These are phyloP conservation scores for Ophiostoma sp. DNA, from an alignment of 2,329 filamentous ascomycete species.

Conservation along the genomic window DNA sequence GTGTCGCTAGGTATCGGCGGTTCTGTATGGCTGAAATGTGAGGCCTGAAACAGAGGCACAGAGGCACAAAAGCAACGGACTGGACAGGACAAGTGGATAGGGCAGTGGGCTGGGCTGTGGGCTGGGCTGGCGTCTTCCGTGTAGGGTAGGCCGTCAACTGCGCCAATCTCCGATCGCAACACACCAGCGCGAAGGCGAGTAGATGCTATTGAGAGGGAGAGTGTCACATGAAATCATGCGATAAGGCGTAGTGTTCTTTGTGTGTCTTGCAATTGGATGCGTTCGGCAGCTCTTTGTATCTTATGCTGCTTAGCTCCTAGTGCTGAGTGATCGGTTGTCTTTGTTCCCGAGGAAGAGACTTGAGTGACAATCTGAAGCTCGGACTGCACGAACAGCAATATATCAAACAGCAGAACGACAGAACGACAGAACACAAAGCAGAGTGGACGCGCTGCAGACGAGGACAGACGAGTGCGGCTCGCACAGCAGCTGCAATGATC, in stretches of 20 bases:
- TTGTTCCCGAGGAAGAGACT: background rate
- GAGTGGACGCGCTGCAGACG: background rate
- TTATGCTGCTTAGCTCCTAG: background rate
- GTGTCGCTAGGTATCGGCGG: background rate
- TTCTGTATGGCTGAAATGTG: slow-evolving; percentile 1
- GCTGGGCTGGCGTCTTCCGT: too few species aligned
- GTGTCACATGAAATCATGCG: background rate
- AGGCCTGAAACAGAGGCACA: background rate
- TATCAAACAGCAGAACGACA: too few species aligned
- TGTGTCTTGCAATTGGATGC: background rate
- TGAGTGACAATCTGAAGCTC: background rate
- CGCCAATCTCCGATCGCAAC: background rate
- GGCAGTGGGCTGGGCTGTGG: too few species aligned
- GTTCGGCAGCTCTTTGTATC: background rate
- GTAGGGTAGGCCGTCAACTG: background rate
- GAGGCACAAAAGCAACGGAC: background rate
- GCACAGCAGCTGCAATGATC: slow-evolving; percentile 17
- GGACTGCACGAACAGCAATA: background rate
- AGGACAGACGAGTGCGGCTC: background rate
- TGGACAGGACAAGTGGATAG: background rate
- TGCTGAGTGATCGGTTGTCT: background rate
- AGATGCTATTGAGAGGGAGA: background rate
- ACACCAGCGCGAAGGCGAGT: too few species aligned
- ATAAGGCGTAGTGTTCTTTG: background rate
- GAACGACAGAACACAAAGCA: too few species aligned